Percentiles rank a stretch among this genome's conserved stretches.
Evolutionary conservation across 371 early-diverging fungal species (phyloP).

Genomic region (Mucor sp.): DNA sequence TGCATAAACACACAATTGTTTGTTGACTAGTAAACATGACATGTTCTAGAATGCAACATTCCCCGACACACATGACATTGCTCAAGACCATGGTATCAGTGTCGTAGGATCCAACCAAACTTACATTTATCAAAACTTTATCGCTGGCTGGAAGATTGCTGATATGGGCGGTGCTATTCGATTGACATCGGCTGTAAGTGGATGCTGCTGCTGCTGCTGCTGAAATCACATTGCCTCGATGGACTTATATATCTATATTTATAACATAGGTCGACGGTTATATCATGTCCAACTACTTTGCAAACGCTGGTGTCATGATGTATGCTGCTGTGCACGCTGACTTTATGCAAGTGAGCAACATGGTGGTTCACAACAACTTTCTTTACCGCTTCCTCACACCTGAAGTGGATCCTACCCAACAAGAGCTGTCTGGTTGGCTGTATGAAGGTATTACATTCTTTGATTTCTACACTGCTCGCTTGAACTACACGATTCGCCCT

Average conservation of each 20-base stretch:
- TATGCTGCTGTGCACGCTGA: conserved; percentile 44
- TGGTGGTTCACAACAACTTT: conserved; percentile 43
- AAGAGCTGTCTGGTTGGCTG: conserved; percentile 38
- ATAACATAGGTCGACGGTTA: conserved; percentile 36
- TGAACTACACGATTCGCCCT: conserved; percentile 37
- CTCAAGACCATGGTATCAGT: conserved; percentile 47
- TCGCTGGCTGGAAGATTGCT: conserved; percentile 47
- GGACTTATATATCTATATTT: neutral
- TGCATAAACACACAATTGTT: neutral
- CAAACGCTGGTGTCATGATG: conserved; percentile 47
- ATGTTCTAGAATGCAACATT: conserved; percentile 42
- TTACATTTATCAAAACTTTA: conserved; percentile 46
- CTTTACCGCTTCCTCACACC: conserved; percentile 37
- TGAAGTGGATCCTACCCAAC: conserved; percentile 6
- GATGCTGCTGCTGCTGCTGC: neutral
- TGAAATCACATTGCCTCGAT: neutral
- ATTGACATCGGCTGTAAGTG: conserved; percentile 45
- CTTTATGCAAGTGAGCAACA: conserved; percentile 42
- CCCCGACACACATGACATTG: conserved; percentile 30
- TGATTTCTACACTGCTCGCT: conserved; percentile 48
- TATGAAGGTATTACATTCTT: conserved; percentile 49
- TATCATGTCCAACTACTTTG: conserved; percentile 45
- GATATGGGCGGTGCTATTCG: conserved; percentile 48
- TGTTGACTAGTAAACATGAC: neutral
- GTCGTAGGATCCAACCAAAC: conserved; percentile 42